Base-by-base conservation (phyloP, 495 filamentous ascomycete species). In the Penicillium soppii region DNA sequence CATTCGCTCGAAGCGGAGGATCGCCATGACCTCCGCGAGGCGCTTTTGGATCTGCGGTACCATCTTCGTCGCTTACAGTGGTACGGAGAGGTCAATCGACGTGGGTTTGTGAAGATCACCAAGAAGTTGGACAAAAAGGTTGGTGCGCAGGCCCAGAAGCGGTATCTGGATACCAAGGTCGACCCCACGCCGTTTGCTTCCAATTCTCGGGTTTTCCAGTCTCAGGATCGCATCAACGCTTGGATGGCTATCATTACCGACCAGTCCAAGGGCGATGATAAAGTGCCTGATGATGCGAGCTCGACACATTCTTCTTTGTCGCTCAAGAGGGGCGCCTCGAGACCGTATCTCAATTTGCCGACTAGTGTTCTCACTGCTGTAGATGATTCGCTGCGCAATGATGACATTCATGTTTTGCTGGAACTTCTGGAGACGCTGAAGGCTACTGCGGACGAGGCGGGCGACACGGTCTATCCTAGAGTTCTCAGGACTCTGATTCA, bases 51-150 rank as follows among this genome's bases (percentile, higher is more conserved):
- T 62, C 78, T 97, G 43, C 80, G 94, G 36, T 85, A 85, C 41
- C 88, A 94, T 53, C 68, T 97, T 50, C 81, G 92, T 36, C 97
- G 97, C 55, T 76, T 98, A 52, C 88, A 95, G 69, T 97, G 92
- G 92, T 97, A 96, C 55, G 95, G 91, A 22, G 94, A 97, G 72
- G 91, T 97, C 57, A 98, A 98, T 62, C 81, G 92, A 29, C 81
- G 89, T 50, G 94, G 94, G 0, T 98, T 98, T 60, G 79, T 95
- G 58, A 98, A 98, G 72, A 97, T 98, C 69, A 92, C 91, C 17
- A 98, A 97, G 76, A 98, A 98, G 68, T 75, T 95, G 17, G 91
- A 96, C 72, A 96, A 96, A 73, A 95, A 92, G 69, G 77, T 95
- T 3, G 79, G 82, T 7, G 77, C 82, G 1, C 78, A 82, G 48